Percentiles rank a stretch among this genome's conserved stretches.
These are phyloP conservation scores for Trichosporon inkin DNA, from an alignment of 1,284 basidiomycete genomes.

Conservation along the genomic window DNA sequence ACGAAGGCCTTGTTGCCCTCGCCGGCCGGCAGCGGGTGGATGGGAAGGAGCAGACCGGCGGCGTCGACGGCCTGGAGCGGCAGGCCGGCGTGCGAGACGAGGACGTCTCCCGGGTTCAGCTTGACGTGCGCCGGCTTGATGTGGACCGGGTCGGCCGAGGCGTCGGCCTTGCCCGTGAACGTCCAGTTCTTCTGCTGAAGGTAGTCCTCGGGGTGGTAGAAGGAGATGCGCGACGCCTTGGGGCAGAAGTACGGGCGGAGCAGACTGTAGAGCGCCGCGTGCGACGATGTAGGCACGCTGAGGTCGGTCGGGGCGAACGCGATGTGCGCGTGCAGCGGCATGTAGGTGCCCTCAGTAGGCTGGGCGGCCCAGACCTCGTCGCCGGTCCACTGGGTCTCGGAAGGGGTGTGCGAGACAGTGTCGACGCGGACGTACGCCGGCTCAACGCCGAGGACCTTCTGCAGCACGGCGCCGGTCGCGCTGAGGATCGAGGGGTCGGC, in stretches of 20 bases:
- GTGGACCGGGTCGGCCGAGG: slow-evolving; percentile 31
- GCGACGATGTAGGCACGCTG: slow-evolving; percentile 26
- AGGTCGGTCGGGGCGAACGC: slow-evolving; percentile 34
- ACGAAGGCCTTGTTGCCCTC: slow-evolving; percentile 27
- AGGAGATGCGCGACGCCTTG: slow-evolving; percentile 35
- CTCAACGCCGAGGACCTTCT: slow-evolving; percentile 19
- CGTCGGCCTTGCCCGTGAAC: slow-evolving; percentile 14
- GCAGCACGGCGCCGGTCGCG: slow-evolving; percentile 30
- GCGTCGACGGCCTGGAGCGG: slow-evolving; percentile 20
- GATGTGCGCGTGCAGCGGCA: slow-evolving; percentile 37
- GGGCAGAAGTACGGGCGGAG: slow-evolving; percentile 42
- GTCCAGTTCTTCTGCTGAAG: slow-evolving; percentile 39
- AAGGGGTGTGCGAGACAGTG: slow-evolving; percentile 12
- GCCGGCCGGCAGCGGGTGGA: slow-evolving; percentile 29
- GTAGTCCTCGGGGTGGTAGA: slow-evolving; percentile 37
- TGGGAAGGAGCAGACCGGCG: slow-evolving; percentile 31
- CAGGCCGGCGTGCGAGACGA: slow-evolving; percentile 35
- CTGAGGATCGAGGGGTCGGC: slow-evolving; percentile 37
- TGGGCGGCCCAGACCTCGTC: slow-evolving; percentile 20
- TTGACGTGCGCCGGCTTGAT: slow-evolving; percentile 23
- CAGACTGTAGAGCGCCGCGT: slow-evolving; percentile 38
- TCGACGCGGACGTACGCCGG: slow-evolving; percentile 31
- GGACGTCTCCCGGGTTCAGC: slow-evolving; percentile 40
- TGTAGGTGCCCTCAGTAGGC: slow-evolving; percentile 12
- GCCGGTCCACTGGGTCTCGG: slow-evolving; percentile 17